A percentile compares a stretch with the other conserved stretches of the same genome.
Conservation (phyloP, 495 filamentous ascomycete genomes). For the Hypoxylon lienhwacheense region DNA sequence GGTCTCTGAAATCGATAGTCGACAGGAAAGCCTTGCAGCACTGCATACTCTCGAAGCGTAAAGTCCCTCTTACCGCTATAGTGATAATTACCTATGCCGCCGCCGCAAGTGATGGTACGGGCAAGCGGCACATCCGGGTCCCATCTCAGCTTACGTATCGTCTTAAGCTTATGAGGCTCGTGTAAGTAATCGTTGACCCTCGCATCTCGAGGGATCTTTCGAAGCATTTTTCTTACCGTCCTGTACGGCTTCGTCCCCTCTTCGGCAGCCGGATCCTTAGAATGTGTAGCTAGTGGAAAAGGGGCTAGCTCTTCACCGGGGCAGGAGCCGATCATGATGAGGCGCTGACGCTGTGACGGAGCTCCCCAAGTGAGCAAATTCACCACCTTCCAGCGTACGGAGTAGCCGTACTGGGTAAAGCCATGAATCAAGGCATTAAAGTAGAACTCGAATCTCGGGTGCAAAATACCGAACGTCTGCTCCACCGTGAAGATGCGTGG, state of each 20-base stretch:
- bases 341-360: slow-evolving; percentile 50
- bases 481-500: slow-evolving; percentile 82
- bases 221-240: slow-evolving; percentile 37
- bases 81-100: slow-evolving; percentile 70
- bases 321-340: slow-evolving; percentile 78
- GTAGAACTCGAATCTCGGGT: slow-evolving; percentile 51
- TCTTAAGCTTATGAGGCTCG: slow-evolving; percentile 29
- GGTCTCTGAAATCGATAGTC: slow-evolving; percentile 60
- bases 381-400: slow-evolving; percentile 57
- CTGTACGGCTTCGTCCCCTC: slow-evolving; percentile 50
- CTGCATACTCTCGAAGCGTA: slow-evolving; percentile 72
- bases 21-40: slow-evolving; percentile 73
- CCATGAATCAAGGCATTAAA: slow-evolving; percentile 65
- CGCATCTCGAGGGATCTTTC: slow-evolving; percentile 40
- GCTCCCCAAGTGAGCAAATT: slow-evolving; percentile 53
- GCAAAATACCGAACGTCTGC: slow-evolving; percentile 70
- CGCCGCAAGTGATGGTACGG: slow-evolving; percentile 68
- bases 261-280: slow-evolving; percentile 36
- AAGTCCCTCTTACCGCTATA: slow-evolving; percentile 67
- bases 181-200: slow-evolving; percentile 53
- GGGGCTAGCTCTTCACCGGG: slow-evolving; percentile 74
- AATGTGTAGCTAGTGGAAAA: slow-evolving; percentile 71
- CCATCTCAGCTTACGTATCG: slow-evolving; percentile 41
- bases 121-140: slow-evolving; percentile 47
- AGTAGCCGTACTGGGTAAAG: slow-evolving; percentile 69